Evolutionary conservation across 345 rosid species (phyloP).

Genomic region (Excoecaria agallocha): DNA sequence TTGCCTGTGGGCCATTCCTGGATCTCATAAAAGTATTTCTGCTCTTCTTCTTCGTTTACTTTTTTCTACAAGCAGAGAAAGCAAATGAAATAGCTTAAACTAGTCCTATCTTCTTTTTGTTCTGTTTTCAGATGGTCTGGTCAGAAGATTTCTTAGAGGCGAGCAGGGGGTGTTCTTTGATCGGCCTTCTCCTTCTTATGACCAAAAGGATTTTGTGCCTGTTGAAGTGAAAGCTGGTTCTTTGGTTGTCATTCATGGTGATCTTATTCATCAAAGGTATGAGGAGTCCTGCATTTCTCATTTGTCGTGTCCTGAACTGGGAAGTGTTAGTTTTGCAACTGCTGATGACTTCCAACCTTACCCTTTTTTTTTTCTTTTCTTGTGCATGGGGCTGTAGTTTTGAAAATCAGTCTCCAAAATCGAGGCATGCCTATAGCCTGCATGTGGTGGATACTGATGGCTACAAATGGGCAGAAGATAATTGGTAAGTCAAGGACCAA

Average conservation of each 20-base stretch:
- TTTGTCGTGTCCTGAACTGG: neutral
- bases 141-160: slow-evolving; percentile 77
- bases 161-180: slow-evolving; percentile 80
- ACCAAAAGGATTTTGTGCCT: slow-evolving; percentile 77
- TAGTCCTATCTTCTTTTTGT: neutral
- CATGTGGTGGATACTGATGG: slow-evolving; percentile 90
- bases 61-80: neutral
- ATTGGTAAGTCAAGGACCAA: slow-evolving; percentile 53
- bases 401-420: slow-evolving; percentile 70
- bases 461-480: slow-evolving; percentile 81
- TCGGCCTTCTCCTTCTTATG: slow-evolving; percentile 64
- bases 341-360: neutral
- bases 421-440: slow-evolving; percentile 94
- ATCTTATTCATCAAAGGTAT: slow-evolving; percentile 96
- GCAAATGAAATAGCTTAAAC: neutral
- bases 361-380: slow-evolving; percentile 13
- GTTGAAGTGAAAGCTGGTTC: slow-evolving; percentile 94
- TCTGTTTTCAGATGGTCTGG: slow-evolving; percentile 69
- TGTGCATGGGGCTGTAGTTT: slow-evolving; percentile 44
- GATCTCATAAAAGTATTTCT: slow-evolving; percentile 75
- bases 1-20: slow-evolving; percentile 98
- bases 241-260: slow-evolving; percentile 81
- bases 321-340: neutral
- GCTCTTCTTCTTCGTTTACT: neutral
- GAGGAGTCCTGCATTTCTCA: slow-evolving; percentile 12